These are phyloP conservation scores for Puccinellia tenuiflora DNA, from an alignment of 176 grass and related monocot genomes.

Conservation along the genomic window DNA sequence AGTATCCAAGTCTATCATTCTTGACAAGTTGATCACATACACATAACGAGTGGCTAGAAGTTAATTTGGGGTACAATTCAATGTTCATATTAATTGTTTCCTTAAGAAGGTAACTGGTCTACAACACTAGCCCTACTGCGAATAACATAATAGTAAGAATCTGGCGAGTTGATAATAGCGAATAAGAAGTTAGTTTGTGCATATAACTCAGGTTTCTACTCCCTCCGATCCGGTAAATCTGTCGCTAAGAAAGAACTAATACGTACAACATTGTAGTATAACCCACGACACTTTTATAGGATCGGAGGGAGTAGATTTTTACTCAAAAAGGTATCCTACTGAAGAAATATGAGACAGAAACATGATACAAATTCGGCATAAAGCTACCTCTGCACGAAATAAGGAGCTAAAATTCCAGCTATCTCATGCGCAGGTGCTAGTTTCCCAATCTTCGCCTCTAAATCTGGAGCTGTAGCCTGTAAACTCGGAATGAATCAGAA, in stretches of 20 bases:
- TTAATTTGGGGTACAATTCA: not conserved
- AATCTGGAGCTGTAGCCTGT: constrained; percentile 66
- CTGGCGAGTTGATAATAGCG: not conserved
- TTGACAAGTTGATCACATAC: not conserved
- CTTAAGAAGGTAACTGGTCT: not conserved
- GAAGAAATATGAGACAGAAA: not conserved
- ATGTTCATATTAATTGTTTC: not conserved
- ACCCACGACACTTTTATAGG: no score
- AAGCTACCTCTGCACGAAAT: constrained; percentile 74
- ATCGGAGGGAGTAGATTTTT: no score
- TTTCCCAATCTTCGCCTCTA: constrained; percentile 64
- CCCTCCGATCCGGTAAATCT: no score
- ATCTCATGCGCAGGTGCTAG: constrained; percentile 61
- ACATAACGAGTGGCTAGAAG: not conserved
- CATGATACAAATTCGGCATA: not conserved
- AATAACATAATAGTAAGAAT: not conserved
- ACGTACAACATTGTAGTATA: no score
- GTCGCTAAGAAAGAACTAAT: no score
- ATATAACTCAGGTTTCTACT: not conserved
- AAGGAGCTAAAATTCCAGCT: constrained; percentile 55
- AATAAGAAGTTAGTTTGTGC: not conserved
- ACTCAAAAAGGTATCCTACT: not conserved
- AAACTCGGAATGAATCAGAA: not conserved
- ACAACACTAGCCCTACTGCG: not conserved
- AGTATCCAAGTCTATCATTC: not conserved